phyloP scores from a whole-genome alignment of 1,284 basidiomycete genomes.

The Cutaneotrichosporon spelunceum region DNA sequence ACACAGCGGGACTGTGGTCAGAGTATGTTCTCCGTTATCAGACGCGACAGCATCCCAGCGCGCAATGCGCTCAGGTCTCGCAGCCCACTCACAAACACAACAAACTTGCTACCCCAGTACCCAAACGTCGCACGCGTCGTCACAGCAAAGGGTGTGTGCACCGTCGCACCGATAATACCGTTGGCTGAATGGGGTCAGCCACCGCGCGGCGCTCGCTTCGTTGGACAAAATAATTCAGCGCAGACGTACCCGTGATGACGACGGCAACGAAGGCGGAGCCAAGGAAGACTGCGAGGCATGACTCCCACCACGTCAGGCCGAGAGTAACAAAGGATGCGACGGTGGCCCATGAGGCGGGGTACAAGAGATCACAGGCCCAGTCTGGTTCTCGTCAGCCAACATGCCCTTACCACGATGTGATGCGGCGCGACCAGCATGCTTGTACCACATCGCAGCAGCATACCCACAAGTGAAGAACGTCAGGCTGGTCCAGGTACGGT shows the following conservation, averaged over 20 bases:
- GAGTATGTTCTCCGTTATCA: background rate
- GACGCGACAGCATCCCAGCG: background rate
- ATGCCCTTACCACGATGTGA: background rate
- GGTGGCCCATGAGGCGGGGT: conserved; percentile 40
- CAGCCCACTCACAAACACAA: conserved; percentile 60
- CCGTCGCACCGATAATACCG: conserved; percentile 65
- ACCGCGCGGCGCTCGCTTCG: background rate
- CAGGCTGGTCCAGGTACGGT: conserved; percentile 39
- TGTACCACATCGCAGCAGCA: background rate
- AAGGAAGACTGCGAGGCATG: conserved; percentile 22
- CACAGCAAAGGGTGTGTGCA: conserved; percentile 65
- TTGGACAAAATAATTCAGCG: background rate
- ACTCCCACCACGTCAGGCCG: conserved; percentile 43
- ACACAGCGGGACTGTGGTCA: conserved; percentile 39
- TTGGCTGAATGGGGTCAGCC: conserved; percentile 46
- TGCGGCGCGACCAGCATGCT: background rate
- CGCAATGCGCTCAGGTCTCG: background rate
- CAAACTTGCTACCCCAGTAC: conserved; percentile 56
- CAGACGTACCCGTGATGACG: conserved; percentile 15
- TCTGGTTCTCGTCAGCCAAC: conserved; percentile 19
- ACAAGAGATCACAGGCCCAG: conserved; percentile 44
- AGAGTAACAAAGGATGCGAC: conserved; percentile 36
- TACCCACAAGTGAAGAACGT: conserved; percentile 34
- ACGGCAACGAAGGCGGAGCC: conserved; percentile 13
- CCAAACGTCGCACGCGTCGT: conserved; percentile 70